These are phyloP conservation scores for Penicillium egyptiacum DNA, from an alignment of 495 filamentous ascomycete species.

Conservation along the genomic window DNA sequence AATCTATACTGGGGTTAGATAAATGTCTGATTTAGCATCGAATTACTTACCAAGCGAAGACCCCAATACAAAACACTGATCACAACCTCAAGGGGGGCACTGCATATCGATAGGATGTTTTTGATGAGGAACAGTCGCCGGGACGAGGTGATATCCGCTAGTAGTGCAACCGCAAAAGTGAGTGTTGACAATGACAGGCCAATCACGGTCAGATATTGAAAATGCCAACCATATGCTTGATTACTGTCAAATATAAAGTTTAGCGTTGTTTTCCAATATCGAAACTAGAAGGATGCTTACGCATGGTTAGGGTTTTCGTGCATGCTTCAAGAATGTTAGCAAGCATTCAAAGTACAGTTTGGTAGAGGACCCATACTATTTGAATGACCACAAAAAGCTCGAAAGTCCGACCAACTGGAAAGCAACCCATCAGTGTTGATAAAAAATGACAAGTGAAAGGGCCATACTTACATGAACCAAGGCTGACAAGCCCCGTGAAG, in stretches of 20 bases:
- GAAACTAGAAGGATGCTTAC: constrained; percentile 37
- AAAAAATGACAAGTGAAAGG: background rate
- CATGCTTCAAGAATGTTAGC: constrained; percentile 33
- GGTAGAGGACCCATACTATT: constrained; percentile 48
- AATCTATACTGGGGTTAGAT: constrained; percentile 45
- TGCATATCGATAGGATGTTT: constrained; percentile 69
- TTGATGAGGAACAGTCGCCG: constrained; percentile 67
- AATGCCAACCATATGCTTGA: constrained; percentile 76
- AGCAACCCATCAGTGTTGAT: background rate
- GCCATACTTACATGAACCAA: constrained; percentile 59
- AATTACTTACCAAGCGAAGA: constrained; percentile 47
- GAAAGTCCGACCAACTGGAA: constrained; percentile 56
- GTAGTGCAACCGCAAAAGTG: constrained; percentile 67
- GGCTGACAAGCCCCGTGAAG: constrained; percentile 67
- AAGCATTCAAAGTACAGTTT: constrained; percentile 9
- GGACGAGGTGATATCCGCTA: constrained; percentile 72
- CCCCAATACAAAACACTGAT: constrained; percentile 88
- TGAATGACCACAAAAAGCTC: constrained; percentile 69
- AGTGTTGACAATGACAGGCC: constrained; percentile 67
- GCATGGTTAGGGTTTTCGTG: constrained; percentile 47
- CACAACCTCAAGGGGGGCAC: constrained; percentile 75
- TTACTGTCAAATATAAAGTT: constrained; percentile 43
- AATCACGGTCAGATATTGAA: constrained; percentile 83
- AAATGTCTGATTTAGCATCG: background rate
- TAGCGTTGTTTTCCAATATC: constrained; percentile 11